Conservation (phyloP, 2,329 filamentous ascomycete genomes). For the Podosphaera leucotricha region DNA sequence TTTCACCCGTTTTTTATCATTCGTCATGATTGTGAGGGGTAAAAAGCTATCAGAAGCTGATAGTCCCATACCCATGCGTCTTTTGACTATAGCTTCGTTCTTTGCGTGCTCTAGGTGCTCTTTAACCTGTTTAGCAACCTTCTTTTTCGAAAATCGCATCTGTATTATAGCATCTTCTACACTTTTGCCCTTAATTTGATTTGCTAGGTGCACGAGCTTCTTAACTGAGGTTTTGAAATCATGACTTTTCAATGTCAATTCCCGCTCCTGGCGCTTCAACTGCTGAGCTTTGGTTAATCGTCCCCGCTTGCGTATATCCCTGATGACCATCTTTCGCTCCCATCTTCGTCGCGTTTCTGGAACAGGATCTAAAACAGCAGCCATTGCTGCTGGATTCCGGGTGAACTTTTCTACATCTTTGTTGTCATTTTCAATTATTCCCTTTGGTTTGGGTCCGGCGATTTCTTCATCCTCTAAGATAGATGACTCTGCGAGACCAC, state of each 20-base stretch:
- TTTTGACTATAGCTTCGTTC: slow-evolving; percentile 54
- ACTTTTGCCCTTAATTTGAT: slow-evolving; percentile 82
- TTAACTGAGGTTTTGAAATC: slow-evolving; percentile 69
- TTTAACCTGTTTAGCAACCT: slow-evolving; percentile 57
- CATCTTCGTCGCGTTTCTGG: slow-evolving; percentile 48
- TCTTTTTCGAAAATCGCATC: slow-evolving; percentile 92
- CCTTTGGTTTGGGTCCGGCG: slow-evolving; percentile 9
- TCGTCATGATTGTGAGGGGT: slow-evolving; percentile 40
- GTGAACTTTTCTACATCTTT: not conserved
- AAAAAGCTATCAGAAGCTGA: slow-evolving; percentile 15
- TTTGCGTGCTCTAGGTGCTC: slow-evolving; percentile 61
- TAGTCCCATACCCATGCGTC: slow-evolving; percentile 56
- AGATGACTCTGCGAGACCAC: slow-evolving; percentile 23
- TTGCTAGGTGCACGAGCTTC: slow-evolving; percentile 68
- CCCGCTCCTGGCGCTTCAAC: slow-evolving; percentile 39
- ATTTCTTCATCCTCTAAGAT: slow-evolving; percentile 26
- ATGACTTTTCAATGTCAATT: slow-evolving; percentile 35
- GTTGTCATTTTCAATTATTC: slow-evolving; percentile 8
- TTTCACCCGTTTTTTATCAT: slow-evolving; percentile 48
- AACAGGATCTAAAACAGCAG: slow-evolving; percentile 47
- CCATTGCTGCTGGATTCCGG: slow-evolving; percentile 29
- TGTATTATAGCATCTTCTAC: slow-evolving; percentile 82
- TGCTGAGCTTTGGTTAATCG: slow-evolving; percentile 40
- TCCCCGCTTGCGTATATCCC: slow-evolving; percentile 44
- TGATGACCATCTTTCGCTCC: slow-evolving; percentile 66